These are phyloP conservation scores for Brasilioporus rufonigricans DNA, from an alignment of 768 basidiomycete species.

Conservation along the genomic window DNA sequence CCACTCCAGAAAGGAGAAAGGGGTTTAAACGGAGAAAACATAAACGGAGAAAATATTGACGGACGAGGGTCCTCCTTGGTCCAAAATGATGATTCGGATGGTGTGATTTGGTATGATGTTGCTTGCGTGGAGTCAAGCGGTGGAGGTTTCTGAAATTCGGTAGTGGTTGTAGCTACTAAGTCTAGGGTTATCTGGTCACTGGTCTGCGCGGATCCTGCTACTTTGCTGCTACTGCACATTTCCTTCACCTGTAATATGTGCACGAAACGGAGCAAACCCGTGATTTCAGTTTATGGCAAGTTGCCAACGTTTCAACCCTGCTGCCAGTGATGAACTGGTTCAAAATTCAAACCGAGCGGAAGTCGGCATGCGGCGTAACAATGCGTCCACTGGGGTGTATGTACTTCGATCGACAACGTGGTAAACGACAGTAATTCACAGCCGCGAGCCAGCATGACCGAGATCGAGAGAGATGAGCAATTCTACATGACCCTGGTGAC, in stretches of 20 bases:
- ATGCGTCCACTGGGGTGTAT: no score
- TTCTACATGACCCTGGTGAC: conserved; percentile 21
- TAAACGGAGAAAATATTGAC: no score
- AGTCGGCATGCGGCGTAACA: no score
- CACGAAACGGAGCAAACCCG: background rate
- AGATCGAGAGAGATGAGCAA: conserved; percentile 3
- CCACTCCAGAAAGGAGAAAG: background rate
- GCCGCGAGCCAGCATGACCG: background rate
- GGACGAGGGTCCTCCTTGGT: background rate
- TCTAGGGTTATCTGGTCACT: background rate
- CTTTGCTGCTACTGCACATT: background rate
- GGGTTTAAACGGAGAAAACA: no score
- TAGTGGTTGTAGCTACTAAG: background rate
- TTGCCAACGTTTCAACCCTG: no score
- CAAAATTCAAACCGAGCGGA: background rate
- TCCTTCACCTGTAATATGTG: background rate
- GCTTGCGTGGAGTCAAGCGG: background rate
- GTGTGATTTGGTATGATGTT: background rate
- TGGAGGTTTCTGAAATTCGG: background rate
- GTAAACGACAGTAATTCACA: background rate
- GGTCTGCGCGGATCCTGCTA: no score
- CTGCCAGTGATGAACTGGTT: background rate
- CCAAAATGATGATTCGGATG: background rate
- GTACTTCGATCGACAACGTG: background rate
- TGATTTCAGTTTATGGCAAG: no score